phyloP scores from a whole-genome alignment of 352 stramenopile genomes.

The Phytopythium delawarense region DNA sequence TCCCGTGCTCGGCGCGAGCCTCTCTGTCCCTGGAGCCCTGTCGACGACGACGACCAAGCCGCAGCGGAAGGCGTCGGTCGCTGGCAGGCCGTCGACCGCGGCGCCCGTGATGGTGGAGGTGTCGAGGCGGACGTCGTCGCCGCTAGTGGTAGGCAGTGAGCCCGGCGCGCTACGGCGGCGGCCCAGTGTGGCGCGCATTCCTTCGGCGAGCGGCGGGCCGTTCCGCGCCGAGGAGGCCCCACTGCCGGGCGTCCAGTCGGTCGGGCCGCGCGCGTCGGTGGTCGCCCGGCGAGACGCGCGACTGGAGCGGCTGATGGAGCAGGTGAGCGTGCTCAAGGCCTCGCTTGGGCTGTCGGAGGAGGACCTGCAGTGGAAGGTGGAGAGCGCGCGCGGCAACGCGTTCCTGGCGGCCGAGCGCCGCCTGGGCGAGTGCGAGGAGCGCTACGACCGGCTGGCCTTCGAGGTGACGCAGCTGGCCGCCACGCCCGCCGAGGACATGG shows the following conservation, averaged over 20 bases:
- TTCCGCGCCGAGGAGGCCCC: not conserved
- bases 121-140: conserved; percentile 53
- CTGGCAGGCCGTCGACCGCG: conserved; percentile 5
- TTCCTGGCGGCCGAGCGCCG: conserved; percentile 59
- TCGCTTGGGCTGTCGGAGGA: conserved; percentile 70
- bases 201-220: conserved; percentile 4
- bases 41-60: not conserved
- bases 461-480: conserved; percentile 52
- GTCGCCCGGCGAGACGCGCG: conserved; percentile 46
- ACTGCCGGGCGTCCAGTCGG: not conserved
- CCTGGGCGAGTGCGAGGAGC: conserved; percentile 50
- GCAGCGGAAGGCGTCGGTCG: conserved; percentile 2
- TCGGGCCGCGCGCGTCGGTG: conserved; percentile 18
- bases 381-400: conserved; percentile 68
- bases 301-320: conserved; percentile 61
- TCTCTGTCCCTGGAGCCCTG: not conserved
- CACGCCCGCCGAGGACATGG: conserved; percentile 55
- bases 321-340: conserved; percentile 71
- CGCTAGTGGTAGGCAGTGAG: conserved; percentile 22
- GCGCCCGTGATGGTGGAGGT: conserved; percentile 47
- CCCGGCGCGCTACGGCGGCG: conserved; percentile 34
- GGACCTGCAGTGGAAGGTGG: conserved; percentile 76
- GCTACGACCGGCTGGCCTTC: conserved; percentile 62
- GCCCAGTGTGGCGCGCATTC: conserved; percentile 54
- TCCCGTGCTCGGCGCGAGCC: not conserved